Conservation (phyloP, 768 basidiomycete species). For the Collybia nuda region DNA sequence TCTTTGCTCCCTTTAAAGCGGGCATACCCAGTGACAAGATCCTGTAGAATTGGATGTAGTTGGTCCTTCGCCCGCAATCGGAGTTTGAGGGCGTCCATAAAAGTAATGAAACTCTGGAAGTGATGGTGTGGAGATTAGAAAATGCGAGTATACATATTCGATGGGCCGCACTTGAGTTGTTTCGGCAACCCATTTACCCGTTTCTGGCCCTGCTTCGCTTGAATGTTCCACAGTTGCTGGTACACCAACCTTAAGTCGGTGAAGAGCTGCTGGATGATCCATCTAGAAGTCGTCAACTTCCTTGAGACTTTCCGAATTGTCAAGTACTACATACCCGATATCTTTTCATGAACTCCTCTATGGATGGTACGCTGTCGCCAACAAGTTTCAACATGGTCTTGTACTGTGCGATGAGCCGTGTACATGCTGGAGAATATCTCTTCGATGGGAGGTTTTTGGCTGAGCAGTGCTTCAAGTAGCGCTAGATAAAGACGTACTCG, state of each 20-base stretch:
- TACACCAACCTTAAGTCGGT: slow-evolving; percentile 88
- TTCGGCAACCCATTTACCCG: slow-evolving; percentile 96
- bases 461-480: slow-evolving; percentile 16
- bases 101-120: slow-evolving; percentile 92
- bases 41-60: slow-evolving; percentile 90
- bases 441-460: slow-evolving; percentile 32
- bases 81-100: slow-evolving; percentile 96
- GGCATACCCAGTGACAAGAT: slow-evolving; percentile 92
- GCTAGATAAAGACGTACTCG: slow-evolving; percentile 61
- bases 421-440: slow-evolving; percentile 98
- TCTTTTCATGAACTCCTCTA: slow-evolving; percentile 90
- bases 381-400: slow-evolving; percentile 98
- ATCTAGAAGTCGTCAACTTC: slow-evolving; percentile 47
- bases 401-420: slow-evolving; percentile 91
- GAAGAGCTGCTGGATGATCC: slow-evolving; percentile 91
- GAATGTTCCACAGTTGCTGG: slow-evolving; percentile 97
- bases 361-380: slow-evolving; percentile 77
- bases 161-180: slow-evolving; percentile 79
- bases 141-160: not conserved
- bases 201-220: slow-evolving; percentile 88
- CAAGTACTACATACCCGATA: slow-evolving; percentile 59
- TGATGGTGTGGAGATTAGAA: not conserved
- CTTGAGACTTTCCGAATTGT: no score
- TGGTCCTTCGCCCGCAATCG: slow-evolving; percentile 96
- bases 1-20: slow-evolving; percentile 94